Evolutionary conservation across 2,329 filamentous ascomycete genomes (phyloP).

Genomic region (Fusarium veterinarium): DNA sequence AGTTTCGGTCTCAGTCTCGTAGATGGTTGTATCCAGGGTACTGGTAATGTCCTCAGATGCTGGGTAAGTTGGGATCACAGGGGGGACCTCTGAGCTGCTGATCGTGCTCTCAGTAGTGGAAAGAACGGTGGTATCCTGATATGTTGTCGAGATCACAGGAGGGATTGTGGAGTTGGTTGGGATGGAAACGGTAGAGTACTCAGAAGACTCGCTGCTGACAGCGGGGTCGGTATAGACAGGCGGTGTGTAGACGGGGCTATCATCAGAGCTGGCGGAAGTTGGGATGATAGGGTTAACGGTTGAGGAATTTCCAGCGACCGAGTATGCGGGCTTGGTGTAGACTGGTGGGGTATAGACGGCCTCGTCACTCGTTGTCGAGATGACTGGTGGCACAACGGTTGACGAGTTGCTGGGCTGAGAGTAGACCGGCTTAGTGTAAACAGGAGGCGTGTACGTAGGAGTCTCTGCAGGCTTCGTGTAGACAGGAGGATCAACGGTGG

Average conservation of each 20-base stretch:
- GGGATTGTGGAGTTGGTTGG: slow-evolving; percentile 20
- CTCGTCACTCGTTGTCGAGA: neutral
- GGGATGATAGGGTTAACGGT: slow-evolving; percentile 6
- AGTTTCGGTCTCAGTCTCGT: neutral
- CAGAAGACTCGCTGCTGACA: slow-evolving; percentile 17
- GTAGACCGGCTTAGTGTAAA: slow-evolving; percentile 15
- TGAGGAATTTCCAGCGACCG: slow-evolving; percentile 21
- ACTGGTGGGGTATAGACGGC: slow-evolving; percentile 22
- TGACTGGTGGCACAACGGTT: neutral
- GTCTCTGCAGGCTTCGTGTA: slow-evolving; percentile 24
- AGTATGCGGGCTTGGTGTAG: slow-evolving; percentile 20
- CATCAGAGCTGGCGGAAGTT: slow-evolving; percentile 12
- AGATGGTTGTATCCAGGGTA: neutral
- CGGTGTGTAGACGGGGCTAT: slow-evolving; percentile 16
- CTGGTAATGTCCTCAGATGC: neutral
- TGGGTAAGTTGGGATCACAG: neutral
- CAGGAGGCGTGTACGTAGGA: slow-evolving; percentile 26
- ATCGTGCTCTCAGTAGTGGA: slow-evolving; percentile 3
- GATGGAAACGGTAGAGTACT: neutral
- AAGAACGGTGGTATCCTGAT: neutral
- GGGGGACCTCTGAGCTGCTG: neutral
- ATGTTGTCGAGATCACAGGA: slow-evolving; percentile 3
- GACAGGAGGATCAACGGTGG: neutral
- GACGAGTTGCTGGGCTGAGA: neutral
- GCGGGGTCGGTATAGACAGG: slow-evolving; percentile 14